These are phyloP conservation scores for Triticum monococcum DNA, from an alignment of 176 grass and related monocot species.

Conservation along the genomic window DNA sequence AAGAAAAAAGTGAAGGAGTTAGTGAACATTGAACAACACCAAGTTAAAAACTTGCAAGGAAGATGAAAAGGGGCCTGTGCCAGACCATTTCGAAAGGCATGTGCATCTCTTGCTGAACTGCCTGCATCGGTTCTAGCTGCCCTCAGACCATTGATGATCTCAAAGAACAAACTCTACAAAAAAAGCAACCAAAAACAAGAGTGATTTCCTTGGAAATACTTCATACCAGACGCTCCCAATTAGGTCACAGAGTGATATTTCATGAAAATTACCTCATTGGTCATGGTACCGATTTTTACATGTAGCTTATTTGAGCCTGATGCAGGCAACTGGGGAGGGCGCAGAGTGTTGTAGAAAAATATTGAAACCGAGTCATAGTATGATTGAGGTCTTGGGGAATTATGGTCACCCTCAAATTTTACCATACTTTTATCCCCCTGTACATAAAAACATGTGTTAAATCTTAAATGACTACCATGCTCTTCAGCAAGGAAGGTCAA, in stretches of 20 bases:
- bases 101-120: conserved; percentile 59
- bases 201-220: conserved; percentile 6
- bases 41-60: background rate
- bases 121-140: conserved; percentile 47
- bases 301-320: conserved; percentile 58
- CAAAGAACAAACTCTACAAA: conserved; percentile 75
- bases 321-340: conserved; percentile 69
- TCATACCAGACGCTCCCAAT: conserved; percentile 20
- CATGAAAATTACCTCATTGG: conserved; percentile 60
- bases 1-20: conserved; percentile 22
- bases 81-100: conserved; percentile 52
- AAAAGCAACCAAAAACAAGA: background rate
- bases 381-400: conserved; percentile 83
- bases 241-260: background rate
- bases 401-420: conserved; percentile 98
- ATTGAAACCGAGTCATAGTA: conserved; percentile 98
- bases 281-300: conserved; percentile 57
- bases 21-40: background rate
- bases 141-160: conserved; percentile 71
- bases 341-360: conserved; percentile 87
- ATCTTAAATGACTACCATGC: conserved; percentile 8
- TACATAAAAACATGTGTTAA: conserved; percentile 29
- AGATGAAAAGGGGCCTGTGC: conserved; percentile 7
- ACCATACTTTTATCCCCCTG: conserved; percentile 90
- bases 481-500: background rate